phyloP scores from a whole-genome alignment of 108 stramenopile species.

The Schizochytrium sp. region DNA sequence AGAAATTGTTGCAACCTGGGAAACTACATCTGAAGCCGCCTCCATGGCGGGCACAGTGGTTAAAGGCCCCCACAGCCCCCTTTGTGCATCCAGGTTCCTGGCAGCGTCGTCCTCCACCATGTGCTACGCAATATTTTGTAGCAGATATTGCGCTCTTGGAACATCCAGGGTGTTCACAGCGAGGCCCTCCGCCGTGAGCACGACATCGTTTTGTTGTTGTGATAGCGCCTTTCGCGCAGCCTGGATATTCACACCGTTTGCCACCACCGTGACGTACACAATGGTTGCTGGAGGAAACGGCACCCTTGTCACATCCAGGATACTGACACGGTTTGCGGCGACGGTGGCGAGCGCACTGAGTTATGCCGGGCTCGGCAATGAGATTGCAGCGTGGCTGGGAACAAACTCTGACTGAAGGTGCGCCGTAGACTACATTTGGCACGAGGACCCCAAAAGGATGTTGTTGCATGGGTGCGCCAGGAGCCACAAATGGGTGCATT shows the following conservation, averaged over 20 bases:
- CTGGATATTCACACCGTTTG: conserved; percentile 27
- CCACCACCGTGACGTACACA: conserved; percentile 44
- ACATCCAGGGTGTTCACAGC: conserved; percentile 37
- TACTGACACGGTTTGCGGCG: background rate
- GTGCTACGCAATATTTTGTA: conserved; percentile 36
- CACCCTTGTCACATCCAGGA: conserved; percentile 42
- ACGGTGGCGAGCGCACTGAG: conserved; percentile 34
- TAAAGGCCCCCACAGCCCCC: conserved; percentile 30
- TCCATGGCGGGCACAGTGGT: conserved; percentile 37
- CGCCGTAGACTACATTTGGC: background rate
- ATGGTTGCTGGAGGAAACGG: background rate
- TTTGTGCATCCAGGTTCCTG: conserved; percentile 10
- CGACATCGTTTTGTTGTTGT: conserved; percentile 37
- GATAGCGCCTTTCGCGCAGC: conserved; percentile 56
- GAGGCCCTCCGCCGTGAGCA: conserved; percentile 50
- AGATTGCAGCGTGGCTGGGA: conserved; percentile 3
- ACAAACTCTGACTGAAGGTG: background rate
- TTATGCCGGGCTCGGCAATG: conserved; percentile 2
- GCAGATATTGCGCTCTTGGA: conserved; percentile 38
- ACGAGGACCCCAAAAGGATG: background rate
- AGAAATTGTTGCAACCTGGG: conserved; percentile 21
- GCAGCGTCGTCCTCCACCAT: conserved; percentile 47
- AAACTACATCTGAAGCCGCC: conserved; percentile 42
- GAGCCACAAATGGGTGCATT: background rate
- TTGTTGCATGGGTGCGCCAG: background rate